Percentiles rank a stretch among this genome's conserved stretches.
phyloP scores from a whole-genome alignment of 768 basidiomycete species.

The Tulasnella sp. region DNA sequence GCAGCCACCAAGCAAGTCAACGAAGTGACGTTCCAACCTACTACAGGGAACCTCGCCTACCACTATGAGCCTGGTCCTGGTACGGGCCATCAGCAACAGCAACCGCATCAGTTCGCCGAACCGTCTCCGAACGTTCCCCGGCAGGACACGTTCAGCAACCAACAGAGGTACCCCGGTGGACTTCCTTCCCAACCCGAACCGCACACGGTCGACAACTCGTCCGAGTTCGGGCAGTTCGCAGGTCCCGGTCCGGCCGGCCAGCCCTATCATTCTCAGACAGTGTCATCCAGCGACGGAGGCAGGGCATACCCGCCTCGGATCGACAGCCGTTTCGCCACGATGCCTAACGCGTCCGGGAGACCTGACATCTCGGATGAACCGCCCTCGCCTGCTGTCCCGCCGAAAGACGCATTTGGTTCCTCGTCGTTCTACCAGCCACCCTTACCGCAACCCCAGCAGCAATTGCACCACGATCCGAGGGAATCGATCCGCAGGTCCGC shows the following conservation, averaged over 20 bases:
- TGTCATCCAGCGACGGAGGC: background rate
- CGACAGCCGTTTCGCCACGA: conserved; percentile 2
- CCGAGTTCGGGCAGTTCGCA: background rate
- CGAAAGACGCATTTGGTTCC: background rate
- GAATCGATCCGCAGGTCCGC: background rate
- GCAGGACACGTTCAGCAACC: background rate
- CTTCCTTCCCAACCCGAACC: conserved; percentile 1
- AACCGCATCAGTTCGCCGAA: background rate
- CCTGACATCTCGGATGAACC: background rate
- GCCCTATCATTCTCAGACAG: background rate
- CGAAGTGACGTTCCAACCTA: conserved; percentile 17
- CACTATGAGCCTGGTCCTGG: conserved; percentile 6
- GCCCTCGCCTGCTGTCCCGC: conserved; percentile 2
- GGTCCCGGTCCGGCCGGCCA: background rate
- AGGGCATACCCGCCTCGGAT: background rate
- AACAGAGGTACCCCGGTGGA: background rate
- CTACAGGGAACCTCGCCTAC: conserved; percentile 8
- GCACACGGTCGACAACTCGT: background rate
- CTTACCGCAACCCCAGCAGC: background rate
- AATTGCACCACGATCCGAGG: background rate
- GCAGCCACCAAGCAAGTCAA: conserved; percentile 39
- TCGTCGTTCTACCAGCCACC: background rate
- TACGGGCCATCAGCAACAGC: background rate
- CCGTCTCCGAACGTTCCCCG: background rate
- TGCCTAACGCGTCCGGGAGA: background rate